A percentile compares a stretch with the other conserved stretches of the same genome.
These are phyloP conservation scores for Camelina hispida DNA, from an alignment of 345 rosid genomes.

Conservation along the genomic window DNA sequence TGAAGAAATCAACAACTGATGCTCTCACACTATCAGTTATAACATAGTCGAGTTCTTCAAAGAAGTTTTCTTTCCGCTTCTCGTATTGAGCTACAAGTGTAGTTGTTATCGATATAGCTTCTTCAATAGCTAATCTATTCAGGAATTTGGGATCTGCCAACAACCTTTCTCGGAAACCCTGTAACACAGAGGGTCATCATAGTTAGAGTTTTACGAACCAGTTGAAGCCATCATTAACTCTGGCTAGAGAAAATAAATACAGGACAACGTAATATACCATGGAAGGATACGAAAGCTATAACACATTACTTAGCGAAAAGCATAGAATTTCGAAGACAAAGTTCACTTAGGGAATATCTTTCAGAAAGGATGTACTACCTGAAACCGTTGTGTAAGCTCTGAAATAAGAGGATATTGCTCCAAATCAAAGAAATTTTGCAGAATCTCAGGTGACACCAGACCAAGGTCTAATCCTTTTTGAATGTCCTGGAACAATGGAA, in stretches of 20 bases:
- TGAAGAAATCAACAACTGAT: constrained; percentile 82
- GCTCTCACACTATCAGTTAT: constrained; percentile 88
- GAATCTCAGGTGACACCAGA: constrained; percentile 87
- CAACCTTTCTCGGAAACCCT: constrained; percentile 96
- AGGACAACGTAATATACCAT: background rate
- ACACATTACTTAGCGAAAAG: background rate
- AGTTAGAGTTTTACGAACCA: constrained; percentile 6
- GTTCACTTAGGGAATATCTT: constrained; percentile 14
- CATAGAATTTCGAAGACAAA: constrained; percentile 5
- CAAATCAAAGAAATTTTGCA: constrained; percentile 89
- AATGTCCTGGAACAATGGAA: constrained; percentile 65
- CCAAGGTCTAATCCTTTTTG: constrained; percentile 97
- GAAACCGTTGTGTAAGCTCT: constrained; percentile 83
- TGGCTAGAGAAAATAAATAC: constrained; percentile 7
- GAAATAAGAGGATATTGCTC: constrained; percentile 83
- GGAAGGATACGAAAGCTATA: background rate
- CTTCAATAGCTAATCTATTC: constrained; percentile 91
- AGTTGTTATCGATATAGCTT: constrained; percentile 84
- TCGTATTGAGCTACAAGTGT: constrained; percentile 91
- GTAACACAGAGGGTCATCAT: constrained; percentile 44
- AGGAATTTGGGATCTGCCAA: constrained; percentile 93
- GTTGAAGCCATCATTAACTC: constrained; percentile 15
- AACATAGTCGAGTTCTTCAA: constrained; percentile 92
- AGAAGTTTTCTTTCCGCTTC: constrained; percentile 84
- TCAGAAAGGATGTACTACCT: constrained; percentile 63